Percentiles rank a stretch among this genome's conserved stretches.
These are phyloP conservation scores for Ampelocalamus luodianensis DNA, from an alignment of 176 grass and related monocot species.

Conservation along the genomic window DNA sequence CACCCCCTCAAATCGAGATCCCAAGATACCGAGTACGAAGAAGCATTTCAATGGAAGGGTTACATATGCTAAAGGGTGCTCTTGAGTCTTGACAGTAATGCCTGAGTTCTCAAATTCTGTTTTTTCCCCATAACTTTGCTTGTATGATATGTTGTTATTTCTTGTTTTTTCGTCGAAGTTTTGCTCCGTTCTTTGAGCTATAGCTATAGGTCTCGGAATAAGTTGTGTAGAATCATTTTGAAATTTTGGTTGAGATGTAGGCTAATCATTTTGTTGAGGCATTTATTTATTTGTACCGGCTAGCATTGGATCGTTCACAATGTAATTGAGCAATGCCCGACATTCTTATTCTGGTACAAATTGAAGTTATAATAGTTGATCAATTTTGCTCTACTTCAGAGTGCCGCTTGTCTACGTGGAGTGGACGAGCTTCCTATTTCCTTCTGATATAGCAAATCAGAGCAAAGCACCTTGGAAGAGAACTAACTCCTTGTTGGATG, in stretches of 20 bases:
- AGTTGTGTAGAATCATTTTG: slow-evolving; percentile 43
- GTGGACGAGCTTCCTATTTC: background rate
- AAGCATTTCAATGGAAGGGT: slow-evolving; percentile 89
- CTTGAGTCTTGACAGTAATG: slow-evolving; percentile 61
- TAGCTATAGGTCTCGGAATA: slow-evolving; percentile 54
- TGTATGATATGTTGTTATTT: slow-evolving; percentile 39
- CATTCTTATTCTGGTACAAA: slow-evolving; percentile 46
- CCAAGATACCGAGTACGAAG: slow-evolving; percentile 75
- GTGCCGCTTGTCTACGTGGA: slow-evolving; percentile 15
- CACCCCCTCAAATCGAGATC: slow-evolving; percentile 83
- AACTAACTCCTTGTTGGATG: background rate
- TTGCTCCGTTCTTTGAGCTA: slow-evolving; percentile 41
- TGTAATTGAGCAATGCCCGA: slow-evolving; percentile 52
- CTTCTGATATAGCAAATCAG: slow-evolving; percentile 13
- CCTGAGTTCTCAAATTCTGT: slow-evolving; percentile 40
- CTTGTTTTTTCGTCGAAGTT: slow-evolving; percentile 40
- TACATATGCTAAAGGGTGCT: slow-evolving; percentile 79
- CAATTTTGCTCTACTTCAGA: slow-evolving; percentile 35
- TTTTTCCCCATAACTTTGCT: slow-evolving; percentile 28
- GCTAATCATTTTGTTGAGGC: slow-evolving; percentile 57
- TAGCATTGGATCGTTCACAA: slow-evolving; percentile 38
- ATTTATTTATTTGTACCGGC: slow-evolving; percentile 46
- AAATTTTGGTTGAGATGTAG: slow-evolving; percentile 53
- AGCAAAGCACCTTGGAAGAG: background rate
- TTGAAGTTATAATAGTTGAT: slow-evolving; percentile 39